These are phyloP conservation scores for Typha latifolia DNA, from an alignment of 176 grass and related monocot species.

Conservation along the genomic window DNA sequence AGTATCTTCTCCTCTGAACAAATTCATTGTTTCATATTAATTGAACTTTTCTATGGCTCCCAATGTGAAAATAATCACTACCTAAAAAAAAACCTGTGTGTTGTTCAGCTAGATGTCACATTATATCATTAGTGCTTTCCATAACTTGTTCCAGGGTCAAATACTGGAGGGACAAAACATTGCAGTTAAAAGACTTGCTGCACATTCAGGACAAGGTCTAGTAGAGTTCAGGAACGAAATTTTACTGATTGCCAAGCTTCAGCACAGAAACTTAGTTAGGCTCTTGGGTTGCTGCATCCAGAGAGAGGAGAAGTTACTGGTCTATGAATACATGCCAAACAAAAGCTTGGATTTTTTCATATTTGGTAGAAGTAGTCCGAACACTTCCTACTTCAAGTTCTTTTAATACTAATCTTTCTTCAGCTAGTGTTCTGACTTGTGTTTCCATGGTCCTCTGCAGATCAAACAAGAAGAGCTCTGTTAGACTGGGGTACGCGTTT, in stretches of 20 bases:
- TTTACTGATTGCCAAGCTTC: constrained; percentile 1
- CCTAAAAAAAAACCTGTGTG: no score
- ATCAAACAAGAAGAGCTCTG: constrained; percentile 23
- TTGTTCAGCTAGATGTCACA: no score
- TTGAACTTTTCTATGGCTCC: no score
- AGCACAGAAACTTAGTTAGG: constrained; percentile 1
- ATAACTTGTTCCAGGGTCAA: not conserved
- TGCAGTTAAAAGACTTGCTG: constrained; percentile 4
- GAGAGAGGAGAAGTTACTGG: not conserved
- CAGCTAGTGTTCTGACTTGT: no score
- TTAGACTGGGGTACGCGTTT: constrained; percentile 32
- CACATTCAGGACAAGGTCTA: not conserved
- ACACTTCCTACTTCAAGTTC: not conserved
- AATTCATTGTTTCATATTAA: no score
- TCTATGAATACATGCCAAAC: constrained; percentile 14
- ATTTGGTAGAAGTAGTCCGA: not conserved
- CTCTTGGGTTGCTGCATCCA: constrained; percentile 10
- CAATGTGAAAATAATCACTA: no score
- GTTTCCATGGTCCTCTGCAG: not conserved
- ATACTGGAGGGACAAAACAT: not conserved
- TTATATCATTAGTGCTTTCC: no score
- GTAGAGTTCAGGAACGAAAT: constrained; percentile 8
- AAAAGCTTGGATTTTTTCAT: constrained; percentile 10
- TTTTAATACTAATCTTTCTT: no score
- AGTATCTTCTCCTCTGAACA: not conserved